Evolutionary conservation across 768 basidiomycete species (phyloP), one percentile per base, ranked within the genome.

Genomic region (Neoboletus magnificus): DNA sequence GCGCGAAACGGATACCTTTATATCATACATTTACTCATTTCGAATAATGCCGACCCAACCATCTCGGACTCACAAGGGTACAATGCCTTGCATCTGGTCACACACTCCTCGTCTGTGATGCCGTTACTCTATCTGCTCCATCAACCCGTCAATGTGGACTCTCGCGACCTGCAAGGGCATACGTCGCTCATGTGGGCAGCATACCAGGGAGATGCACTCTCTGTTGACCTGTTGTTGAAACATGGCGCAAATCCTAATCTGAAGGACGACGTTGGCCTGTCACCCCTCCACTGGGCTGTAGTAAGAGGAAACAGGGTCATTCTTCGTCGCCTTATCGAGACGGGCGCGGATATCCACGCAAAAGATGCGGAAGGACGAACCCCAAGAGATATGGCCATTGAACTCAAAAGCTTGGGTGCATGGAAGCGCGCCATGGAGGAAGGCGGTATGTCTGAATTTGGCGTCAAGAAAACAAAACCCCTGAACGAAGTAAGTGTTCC

Each of bases 101-200:
- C 93, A 2, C 96, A 98, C 66, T 94, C 91, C 0, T 92, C 89
- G 3, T 87, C 86, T 11, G 91, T 98, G 58, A 97, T 98, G 95
- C 90, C 97, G 0, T 71, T 99, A 36, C 76, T 98, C 36, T 95
- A 93, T 66, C 77, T 97, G 25, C 80, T 98, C 7, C 92, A 96
- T 68, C 95, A 98, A 69, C 94, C 95, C 3, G 82, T 99, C 59
- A 87, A 85, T 41, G 88, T 98, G 55, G 97, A 99, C 68, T 87
- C 88, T 45, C 82, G 86, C 39, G 97, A 99, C 70, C 78, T 86
- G 1, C 89, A 92, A 64, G 97, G 97, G 0, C 97, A 98, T 68
- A 97, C 96, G 0, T 81, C 91, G 0, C 79, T 98, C 48, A 97
- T 98, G 92, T 99, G 97, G 97, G 97, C 97, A 6, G 92, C 93